A percentile compares a stretch with the other conserved stretches of the same genome.
These are phyloP conservation scores for Eustoma russellianum DNA, from an alignment of 257 asterid species.

Conservation along the genomic window DNA sequence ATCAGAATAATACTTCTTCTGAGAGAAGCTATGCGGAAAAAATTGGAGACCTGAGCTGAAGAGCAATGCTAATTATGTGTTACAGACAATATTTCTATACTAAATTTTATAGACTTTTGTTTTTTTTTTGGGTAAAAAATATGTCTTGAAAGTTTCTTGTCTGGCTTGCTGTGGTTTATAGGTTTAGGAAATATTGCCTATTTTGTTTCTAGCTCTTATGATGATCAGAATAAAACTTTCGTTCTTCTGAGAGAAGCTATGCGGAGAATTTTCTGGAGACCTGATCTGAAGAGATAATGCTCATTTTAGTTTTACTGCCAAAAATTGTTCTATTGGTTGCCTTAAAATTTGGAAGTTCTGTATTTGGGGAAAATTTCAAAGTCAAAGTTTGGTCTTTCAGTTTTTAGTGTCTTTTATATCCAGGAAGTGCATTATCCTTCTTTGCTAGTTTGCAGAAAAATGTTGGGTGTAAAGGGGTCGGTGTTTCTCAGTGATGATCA, in stretches of 20 bases:
- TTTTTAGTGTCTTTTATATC: too few species aligned
- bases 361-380: neutral
- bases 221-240: slow-evolving; percentile 15
- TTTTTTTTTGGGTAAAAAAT: too few species aligned
- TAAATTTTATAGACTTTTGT: too few species aligned
- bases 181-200: too few species aligned
- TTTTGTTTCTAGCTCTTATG: slow-evolving; percentile 4
- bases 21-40: slow-evolving; percentile 12
- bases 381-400: neutral
- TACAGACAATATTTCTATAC: too few species aligned
- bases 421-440: neutral
- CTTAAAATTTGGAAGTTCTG: too few species aligned
- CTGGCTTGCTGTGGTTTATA: too few species aligned
- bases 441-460: neutral
- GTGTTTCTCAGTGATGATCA: slow-evolving; percentile 13
- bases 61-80: neutral
- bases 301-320: too few species aligned
- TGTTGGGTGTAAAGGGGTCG: too few species aligned
- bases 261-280: slow-evolving; percentile 20
- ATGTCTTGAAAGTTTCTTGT: too few species aligned
- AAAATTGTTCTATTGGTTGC: too few species aligned
- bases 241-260: slow-evolving; percentile 16
- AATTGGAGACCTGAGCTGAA: slow-evolving; percentile 23
- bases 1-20: slow-evolving; percentile 12
- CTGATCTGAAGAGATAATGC: slow-evolving; percentile 15